phyloP scores from a whole-genome alignment of 495 filamentous ascomycete species.

The Aspergillus haitiensis region DNA sequence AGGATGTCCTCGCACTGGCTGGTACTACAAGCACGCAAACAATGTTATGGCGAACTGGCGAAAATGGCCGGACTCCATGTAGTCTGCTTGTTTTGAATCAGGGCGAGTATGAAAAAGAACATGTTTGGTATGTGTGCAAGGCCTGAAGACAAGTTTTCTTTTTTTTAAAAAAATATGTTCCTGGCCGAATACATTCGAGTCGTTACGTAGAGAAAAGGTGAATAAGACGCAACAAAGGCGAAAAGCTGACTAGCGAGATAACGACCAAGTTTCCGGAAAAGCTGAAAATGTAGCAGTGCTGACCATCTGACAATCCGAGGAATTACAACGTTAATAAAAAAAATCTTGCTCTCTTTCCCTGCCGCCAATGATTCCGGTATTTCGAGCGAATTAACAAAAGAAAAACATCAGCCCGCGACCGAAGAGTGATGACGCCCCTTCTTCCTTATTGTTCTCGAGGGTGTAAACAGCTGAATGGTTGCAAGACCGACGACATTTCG shows the following conservation, averaged over 20 bases:
- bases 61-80: constrained; percentile 28
- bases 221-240: constrained; percentile 43
- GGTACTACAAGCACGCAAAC: constrained; percentile 46
- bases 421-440: constrained; percentile 37
- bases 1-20: constrained; percentile 19
- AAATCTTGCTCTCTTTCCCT: constrained; percentile 43
- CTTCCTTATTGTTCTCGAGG: constrained; percentile 13
- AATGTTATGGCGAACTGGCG: constrained; percentile 40
- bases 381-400: constrained; percentile 45
- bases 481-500: constrained; percentile 37
- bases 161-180: constrained; percentile 23
- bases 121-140: constrained; percentile 18
- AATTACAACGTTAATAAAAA: constrained; percentile 53
- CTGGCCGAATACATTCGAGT: constrained; percentile 49
- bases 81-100: constrained; percentile 13
- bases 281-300: constrained; percentile 48
- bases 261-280: constrained; percentile 38
- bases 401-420: constrained; percentile 44
- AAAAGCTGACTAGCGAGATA: constrained; percentile 44
- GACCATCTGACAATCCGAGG: constrained; percentile 49
- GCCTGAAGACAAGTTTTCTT: constrained; percentile 22
- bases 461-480: constrained; percentile 34
- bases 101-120: constrained; percentile 8
- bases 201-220: constrained; percentile 48
- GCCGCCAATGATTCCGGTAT: constrained; percentile 48